Conservation (phyloP, 2,329 filamentous ascomycete genomes). For the Geosmithia flava region DNA sequence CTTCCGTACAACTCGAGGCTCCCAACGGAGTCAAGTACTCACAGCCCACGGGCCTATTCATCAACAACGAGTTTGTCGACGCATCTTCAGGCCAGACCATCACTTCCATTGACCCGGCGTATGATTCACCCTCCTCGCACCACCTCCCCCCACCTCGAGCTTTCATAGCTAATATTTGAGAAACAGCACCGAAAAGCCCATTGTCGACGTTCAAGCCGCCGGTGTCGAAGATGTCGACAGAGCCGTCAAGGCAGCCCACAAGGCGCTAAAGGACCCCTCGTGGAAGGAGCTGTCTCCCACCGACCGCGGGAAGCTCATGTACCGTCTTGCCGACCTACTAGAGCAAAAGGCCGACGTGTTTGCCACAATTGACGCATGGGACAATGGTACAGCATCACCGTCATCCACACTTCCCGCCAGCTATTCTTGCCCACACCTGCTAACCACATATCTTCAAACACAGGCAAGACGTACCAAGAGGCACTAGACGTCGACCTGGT, state of each 20-base stretch:
- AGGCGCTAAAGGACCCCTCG: constrained; percentile 44
- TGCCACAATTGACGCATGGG: constrained; percentile 54
- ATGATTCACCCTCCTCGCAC: constrained; percentile 10
- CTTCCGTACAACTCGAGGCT: constrained; percentile 38
- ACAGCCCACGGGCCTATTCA: constrained; percentile 69
- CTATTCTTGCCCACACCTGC: constrained; percentile 39
- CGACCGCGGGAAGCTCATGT: constrained; percentile 54
- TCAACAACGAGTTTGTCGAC: constrained; percentile 69
- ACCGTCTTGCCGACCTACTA: constrained; percentile 56
- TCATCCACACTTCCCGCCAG: constrained; percentile 50
- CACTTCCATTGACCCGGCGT: constrained; percentile 58
- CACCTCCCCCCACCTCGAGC: no score
- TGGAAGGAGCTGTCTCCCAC: constrained; percentile 55
- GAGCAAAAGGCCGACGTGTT: constrained; percentile 42
- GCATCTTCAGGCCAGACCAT: constrained; percentile 53
- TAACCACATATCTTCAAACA: no score
- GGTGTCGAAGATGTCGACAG: constrained; percentile 7
- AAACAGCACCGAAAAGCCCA: constrained; percentile 7
- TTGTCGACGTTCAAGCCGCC: constrained; percentile 6
- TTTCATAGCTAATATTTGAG: no score
- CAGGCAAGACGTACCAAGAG: constrained; percentile 47
- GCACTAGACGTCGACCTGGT: constrained; percentile 46
- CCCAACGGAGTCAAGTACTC: constrained; percentile 63
- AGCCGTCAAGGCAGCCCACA: constrained; percentile 33
- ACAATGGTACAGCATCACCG: constrained; percentile 43